These are phyloP conservation scores for Solanum hybrid DNA, from an alignment of 305 asterid genomes.

Conservation along the genomic window DNA sequence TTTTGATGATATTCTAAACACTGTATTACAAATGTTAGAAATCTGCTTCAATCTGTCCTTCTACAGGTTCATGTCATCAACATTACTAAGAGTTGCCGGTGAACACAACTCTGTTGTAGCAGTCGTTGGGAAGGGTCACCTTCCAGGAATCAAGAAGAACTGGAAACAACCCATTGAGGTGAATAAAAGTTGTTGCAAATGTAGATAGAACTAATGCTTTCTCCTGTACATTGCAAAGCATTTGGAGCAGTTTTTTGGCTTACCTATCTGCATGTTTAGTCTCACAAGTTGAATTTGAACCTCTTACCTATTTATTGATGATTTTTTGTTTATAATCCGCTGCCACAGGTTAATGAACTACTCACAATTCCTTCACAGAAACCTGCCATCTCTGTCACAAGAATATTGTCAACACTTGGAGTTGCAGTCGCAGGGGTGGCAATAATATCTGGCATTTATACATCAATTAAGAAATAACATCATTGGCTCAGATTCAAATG, in stretches of 20 bases:
- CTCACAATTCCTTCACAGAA: constrained; percentile 41
- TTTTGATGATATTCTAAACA: neutral
- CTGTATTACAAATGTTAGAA: neutral
- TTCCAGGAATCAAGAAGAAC: constrained; percentile 66
- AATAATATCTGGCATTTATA: constrained; percentile 54
- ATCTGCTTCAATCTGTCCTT: constrained; percentile 3
- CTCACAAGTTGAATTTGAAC: neutral
- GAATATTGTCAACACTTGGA: constrained; percentile 48
- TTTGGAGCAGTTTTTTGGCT: neutral
- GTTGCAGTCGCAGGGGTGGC: constrained; percentile 67
- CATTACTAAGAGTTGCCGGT: constrained; percentile 49
- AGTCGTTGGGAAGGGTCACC: constrained; percentile 90
- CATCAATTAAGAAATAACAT: constrained; percentile 42
- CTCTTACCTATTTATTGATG: neutral
- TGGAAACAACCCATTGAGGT: constrained; percentile 86
- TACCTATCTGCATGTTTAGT: neutral
- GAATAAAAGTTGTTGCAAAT: constrained; percentile 5
- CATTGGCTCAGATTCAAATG: neutral
- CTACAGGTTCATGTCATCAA: constrained; percentile 78
- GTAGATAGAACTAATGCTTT: neutral
- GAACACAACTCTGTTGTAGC: constrained; percentile 85
- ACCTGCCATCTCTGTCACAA: constrained; percentile 21
- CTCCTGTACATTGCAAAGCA: neutral
- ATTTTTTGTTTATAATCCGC: neutral
- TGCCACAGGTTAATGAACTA: constrained; percentile 48